A percentile compares a stretch with the other conserved stretches of the same genome.
Conservation (phyloP, 345 rosid species). For the Arabis alpina region DNA sequence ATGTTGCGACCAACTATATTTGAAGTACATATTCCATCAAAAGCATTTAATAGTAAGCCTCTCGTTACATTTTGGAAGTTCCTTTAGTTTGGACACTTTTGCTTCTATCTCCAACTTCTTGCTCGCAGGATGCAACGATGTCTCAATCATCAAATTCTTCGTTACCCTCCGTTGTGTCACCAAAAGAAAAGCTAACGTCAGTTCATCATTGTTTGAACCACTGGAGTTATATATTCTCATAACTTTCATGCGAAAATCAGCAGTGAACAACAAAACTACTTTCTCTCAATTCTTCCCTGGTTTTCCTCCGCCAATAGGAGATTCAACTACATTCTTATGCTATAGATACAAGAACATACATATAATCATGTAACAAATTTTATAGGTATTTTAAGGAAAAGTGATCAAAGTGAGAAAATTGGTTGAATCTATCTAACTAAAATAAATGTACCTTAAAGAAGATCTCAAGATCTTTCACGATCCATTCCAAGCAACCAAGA, state of each 20-base stretch:
- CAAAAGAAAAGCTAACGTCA: not conserved
- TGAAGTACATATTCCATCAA: not conserved
- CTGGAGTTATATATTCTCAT: conserved; percentile 4
- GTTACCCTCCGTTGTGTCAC: conserved; percentile 3
- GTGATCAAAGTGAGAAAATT: not conserved
- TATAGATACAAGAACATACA: conserved; percentile 14
- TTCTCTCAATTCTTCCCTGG: not conserved
- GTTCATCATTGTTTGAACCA: not conserved
- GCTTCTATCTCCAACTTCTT: conserved; percentile 20
- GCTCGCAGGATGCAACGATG: conserved; percentile 47
- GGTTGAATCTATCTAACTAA: not conserved
- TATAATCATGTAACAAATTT: not conserved
- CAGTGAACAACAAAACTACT: not conserved
- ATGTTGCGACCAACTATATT: not conserved
- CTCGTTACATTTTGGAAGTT: conserved; percentile 22
- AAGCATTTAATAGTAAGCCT: not conserved
- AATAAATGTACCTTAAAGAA: conserved; percentile 21
- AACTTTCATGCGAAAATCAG: not conserved
- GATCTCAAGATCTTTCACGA: not conserved
- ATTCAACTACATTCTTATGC: conserved; percentile 6
- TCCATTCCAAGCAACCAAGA: not conserved
- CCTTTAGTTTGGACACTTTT: not conserved
- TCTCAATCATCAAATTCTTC: conserved; percentile 38
- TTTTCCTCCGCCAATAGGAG: not conserved
- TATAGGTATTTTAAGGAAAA: too few relatives aligned